Evolutionary conservation across 106 monocot species (phyloP).

Genomic region (Platanthera zijinensis): DNA sequence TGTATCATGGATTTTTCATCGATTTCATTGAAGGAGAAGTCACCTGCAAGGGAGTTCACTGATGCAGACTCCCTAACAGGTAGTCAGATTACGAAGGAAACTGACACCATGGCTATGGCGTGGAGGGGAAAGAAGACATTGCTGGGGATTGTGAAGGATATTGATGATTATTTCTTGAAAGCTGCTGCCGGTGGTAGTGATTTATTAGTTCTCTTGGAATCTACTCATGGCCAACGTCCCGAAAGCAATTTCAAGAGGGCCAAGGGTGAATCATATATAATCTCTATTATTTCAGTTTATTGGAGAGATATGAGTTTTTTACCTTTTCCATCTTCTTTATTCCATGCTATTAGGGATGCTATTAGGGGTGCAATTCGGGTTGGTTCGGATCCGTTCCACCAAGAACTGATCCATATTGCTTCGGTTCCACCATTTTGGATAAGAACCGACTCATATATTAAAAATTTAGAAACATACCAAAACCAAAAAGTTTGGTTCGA

Average conservation of each 20-base stretch:
- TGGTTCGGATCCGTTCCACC: too few relatives aligned
- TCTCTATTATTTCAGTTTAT: background rate
- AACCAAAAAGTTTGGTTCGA: too few relatives aligned
- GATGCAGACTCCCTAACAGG: constrained; percentile 54
- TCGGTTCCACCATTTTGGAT: too few relatives aligned
- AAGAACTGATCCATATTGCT: too few relatives aligned
- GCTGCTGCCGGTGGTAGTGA: constrained; percentile 72
- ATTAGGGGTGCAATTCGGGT: too few relatives aligned
- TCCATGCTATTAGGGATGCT: background rate
- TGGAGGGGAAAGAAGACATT: constrained; percentile 70
- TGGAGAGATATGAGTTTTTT: background rate
- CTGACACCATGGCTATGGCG: constrained; percentile 33
- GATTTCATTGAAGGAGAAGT: constrained; percentile 15
- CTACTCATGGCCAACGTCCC: constrained; percentile 15
- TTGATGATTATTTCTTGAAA: constrained; percentile 93
- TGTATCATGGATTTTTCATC: constrained; percentile 9
- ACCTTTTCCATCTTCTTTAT: background rate
- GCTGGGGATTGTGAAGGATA: constrained; percentile 56
- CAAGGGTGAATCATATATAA: constrained; percentile 2
- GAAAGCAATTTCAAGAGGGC: constrained; percentile 5
- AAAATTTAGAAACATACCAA: too few relatives aligned
- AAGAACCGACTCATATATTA: too few relatives aligned
- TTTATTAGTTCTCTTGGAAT: constrained; percentile 50
- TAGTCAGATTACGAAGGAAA: constrained; percentile 61
- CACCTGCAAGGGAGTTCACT: constrained; percentile 3